Percentiles rank a stretch among this genome's conserved stretches.
These are phyloP conservation scores for Heracleum sosnowskyi DNA, from an alignment of 129 eudicot genomes.

Conservation along the genomic window DNA sequence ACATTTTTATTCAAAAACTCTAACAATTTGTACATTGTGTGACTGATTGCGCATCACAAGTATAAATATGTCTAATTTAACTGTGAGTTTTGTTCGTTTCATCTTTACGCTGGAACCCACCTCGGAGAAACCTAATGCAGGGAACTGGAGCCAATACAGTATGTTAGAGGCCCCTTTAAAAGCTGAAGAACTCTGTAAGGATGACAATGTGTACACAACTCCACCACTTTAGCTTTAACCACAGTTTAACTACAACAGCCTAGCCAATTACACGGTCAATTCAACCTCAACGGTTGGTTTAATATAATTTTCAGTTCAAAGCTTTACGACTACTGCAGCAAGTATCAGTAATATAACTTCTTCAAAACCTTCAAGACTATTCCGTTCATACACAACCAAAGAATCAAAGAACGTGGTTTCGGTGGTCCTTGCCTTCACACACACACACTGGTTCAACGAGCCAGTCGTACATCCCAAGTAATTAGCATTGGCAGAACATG, in stretches of 20 bases:
- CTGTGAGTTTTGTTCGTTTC: too few species aligned
- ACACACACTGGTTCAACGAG: background rate
- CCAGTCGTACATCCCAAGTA: background rate
- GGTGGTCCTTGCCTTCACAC: background rate
- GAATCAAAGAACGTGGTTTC: background rate
- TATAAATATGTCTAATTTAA: too few species aligned
- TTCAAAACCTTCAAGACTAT: background rate
- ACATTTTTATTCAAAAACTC: too few species aligned
- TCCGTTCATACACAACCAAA: background rate
- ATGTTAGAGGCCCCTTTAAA: too few species aligned
- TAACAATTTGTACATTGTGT: too few species aligned
- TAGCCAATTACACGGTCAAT: background rate
- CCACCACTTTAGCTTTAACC: too few species aligned
- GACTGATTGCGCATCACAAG: too few species aligned
- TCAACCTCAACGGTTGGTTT: background rate
- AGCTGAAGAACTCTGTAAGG: background rate
- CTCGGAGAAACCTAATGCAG: too few species aligned
- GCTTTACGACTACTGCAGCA: background rate
- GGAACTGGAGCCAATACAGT: too few species aligned
- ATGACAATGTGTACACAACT: background rate
- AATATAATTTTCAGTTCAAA: background rate
- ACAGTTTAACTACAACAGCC: too few species aligned
- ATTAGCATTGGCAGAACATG: background rate
- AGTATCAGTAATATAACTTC: background rate
- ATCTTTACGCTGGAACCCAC: too few species aligned